Conservation (phyloP, 768 basidiomycete species). For the Phallus indusiatus region DNA sequence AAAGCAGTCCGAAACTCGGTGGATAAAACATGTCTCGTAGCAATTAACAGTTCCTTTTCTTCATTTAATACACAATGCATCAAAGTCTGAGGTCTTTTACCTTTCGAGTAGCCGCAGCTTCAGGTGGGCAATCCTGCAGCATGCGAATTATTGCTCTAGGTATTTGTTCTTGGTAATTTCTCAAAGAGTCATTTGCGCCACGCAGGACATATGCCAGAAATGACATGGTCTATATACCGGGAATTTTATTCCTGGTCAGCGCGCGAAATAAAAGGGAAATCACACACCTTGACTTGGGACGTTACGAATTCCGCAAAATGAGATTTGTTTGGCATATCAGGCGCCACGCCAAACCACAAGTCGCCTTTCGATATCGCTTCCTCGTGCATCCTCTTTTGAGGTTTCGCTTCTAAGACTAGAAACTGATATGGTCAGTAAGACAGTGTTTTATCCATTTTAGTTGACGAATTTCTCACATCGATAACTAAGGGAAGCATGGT, state of each 20-base stretch:
- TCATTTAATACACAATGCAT: neutral
- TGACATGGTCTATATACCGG: conserved; percentile 61
- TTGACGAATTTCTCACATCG: conserved; percentile 25
- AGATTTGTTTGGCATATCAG: conserved; percentile 54
- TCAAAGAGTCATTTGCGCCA: conserved; percentile 49
- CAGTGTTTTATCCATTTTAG: neutral
- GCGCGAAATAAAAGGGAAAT: neutral
- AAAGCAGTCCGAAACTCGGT: conserved; percentile 72
- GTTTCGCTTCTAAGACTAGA: conserved; percentile 68
- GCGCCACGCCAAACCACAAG: conserved; percentile 76
- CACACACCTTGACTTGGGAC: conserved; percentile 78
- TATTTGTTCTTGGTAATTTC: conserved; percentile 71
- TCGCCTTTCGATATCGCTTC: conserved; percentile 75
- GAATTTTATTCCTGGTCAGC: neutral
- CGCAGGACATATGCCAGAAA: conserved; percentile 87
- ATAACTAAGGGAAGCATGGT: conserved; percentile 71
- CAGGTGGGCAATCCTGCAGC: conserved; percentile 87
- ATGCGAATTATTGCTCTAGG: conserved; percentile 76
- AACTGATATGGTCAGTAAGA: conserved; percentile 22
- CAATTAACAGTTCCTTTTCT: conserved; percentile 78
- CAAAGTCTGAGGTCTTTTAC: conserved; percentile 26
- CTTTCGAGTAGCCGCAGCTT: conserved; percentile 73
- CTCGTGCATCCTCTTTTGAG: conserved; percentile 67
- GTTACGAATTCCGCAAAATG: conserved; percentile 75
- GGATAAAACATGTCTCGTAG: conserved; percentile 80